phyloP scores from a whole-genome alignment of 371 early-diverging fungal genomes.

The Mortierella sp. region DNA sequence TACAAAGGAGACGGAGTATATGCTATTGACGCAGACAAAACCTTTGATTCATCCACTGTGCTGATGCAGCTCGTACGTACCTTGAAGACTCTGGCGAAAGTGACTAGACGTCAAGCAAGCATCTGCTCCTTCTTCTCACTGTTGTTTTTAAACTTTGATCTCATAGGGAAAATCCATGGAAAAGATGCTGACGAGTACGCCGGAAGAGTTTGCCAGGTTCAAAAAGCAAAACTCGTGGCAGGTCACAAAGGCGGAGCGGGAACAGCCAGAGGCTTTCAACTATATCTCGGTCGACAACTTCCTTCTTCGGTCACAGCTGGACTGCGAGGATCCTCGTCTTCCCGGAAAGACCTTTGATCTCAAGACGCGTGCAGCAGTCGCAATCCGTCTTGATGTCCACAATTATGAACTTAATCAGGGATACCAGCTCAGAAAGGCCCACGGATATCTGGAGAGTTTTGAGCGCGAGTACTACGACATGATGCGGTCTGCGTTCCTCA shows the following conservation, averaged over 20 bases:
- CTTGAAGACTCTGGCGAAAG: too few relatives aligned
- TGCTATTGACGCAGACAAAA: constrained; percentile 88
- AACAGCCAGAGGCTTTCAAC: constrained; percentile 60
- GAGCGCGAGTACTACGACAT: constrained; percentile 97
- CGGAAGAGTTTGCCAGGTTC: constrained; percentile 73
- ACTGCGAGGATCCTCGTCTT: constrained; percentile 83
- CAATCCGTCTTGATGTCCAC: constrained; percentile 84
- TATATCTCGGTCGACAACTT: constrained; percentile 62
- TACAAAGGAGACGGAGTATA: constrained; percentile 76
- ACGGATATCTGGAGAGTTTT: constrained; percentile 83
- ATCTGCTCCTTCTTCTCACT: not conserved
- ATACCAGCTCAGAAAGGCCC: constrained; percentile 65
- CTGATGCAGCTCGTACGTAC: constrained; percentile 68
- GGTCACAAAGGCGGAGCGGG: constrained; percentile 55
- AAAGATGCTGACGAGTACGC: constrained; percentile 78
- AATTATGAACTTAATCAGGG: constrained; percentile 75
- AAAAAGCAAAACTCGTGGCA: constrained; percentile 65
- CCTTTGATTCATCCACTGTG: constrained; percentile 74
- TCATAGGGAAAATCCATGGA: constrained; percentile 88
- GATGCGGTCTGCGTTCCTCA: constrained; percentile 88
- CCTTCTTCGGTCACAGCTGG: constrained; percentile 91
- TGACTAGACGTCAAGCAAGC: too few relatives aligned
- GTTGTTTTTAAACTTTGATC: not conserved
- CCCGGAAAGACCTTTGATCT: constrained; percentile 90
- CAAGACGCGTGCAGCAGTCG: constrained; percentile 90